phyloP scores from a whole-genome alignment of 164 flowering plant genomes.

The Aristolochia contorta region DNA sequence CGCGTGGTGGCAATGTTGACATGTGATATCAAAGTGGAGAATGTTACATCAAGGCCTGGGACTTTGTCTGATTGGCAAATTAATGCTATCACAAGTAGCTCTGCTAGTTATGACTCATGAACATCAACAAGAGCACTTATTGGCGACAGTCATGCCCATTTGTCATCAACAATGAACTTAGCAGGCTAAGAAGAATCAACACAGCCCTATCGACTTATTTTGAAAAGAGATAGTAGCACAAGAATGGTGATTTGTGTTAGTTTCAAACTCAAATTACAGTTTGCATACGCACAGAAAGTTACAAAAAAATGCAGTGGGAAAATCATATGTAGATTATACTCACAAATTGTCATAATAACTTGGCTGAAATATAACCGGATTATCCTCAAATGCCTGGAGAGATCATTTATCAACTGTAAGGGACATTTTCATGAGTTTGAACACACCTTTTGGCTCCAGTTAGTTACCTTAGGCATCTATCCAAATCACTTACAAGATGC shows the following conservation, averaged over 20 bases:
- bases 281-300: neutral
- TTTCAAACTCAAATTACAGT: neutral
- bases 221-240: neutral
- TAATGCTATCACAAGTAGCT: conserved; percentile 21
- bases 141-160: neutral
- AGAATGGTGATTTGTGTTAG: neutral
- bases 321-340: neutral
- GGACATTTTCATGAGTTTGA: too few relatives aligned
- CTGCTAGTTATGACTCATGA: too few relatives aligned
- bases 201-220: neutral
- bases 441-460: too few relatives aligned
- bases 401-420: neutral
- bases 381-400: neutral
- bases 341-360: neutral
- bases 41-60: conserved; percentile 25
- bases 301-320: neutral
- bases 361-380: neutral
- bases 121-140: neutral
- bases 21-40: conserved; percentile 32
- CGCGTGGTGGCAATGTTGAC: conserved; percentile 38
- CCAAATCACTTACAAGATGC: too few relatives aligned
- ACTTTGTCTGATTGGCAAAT: conserved; percentile 29
- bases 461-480: too few relatives aligned
- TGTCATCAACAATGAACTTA: conserved; percentile 3
- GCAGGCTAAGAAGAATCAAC: neutral